A percentile compares a stretch with the other conserved stretches of the same genome.
These are phyloP conservation scores for Dendrocalamus latiflorus DNA, from an alignment of 202 grass and related monocot species.

Conservation along the genomic window DNA sequence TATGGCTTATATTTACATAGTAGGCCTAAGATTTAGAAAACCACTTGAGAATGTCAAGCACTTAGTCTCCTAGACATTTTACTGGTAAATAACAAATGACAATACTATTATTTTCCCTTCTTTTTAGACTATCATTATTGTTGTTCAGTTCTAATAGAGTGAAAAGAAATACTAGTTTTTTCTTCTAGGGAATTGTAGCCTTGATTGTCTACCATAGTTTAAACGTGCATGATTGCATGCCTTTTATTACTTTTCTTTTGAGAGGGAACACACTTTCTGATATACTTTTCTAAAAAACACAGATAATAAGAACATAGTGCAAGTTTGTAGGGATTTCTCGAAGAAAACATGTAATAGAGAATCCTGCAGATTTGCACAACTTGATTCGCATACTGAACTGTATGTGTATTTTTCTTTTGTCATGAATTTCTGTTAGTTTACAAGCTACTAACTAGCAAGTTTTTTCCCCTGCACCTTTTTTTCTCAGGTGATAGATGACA, in stretches of 20 bases:
- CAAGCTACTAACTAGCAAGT: no score
- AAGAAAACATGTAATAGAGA: slow-evolving; percentile 65
- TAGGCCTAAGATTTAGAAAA: no score
- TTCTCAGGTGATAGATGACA: no score
- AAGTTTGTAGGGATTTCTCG: slow-evolving; percentile 66
- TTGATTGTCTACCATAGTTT: not conserved
- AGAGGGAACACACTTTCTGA: not conserved
- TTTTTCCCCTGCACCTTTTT: no score
- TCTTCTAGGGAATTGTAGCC: not conserved
- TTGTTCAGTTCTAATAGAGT: slow-evolving; percentile 3
- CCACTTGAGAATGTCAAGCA: no score
- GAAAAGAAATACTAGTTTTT: not conserved
- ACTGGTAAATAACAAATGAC: slow-evolving; percentile 29
- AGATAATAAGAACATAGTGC: slow-evolving; percentile 30
- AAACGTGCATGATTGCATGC: not conserved
- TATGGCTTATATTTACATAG: no score
- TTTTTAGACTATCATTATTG: not conserved
- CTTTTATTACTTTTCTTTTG: not conserved
- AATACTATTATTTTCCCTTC: not conserved
- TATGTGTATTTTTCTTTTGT: not conserved
- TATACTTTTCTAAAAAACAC: not conserved
- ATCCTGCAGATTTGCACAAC: slow-evolving; percentile 52
- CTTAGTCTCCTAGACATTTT: slow-evolving; percentile 25
- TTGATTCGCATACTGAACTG: slow-evolving; percentile 30
- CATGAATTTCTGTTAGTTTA: no score